phyloP scores from a whole-genome alignment of 2,329 filamentous ascomycete genomes.

The Chaetomium sp. region DNA sequence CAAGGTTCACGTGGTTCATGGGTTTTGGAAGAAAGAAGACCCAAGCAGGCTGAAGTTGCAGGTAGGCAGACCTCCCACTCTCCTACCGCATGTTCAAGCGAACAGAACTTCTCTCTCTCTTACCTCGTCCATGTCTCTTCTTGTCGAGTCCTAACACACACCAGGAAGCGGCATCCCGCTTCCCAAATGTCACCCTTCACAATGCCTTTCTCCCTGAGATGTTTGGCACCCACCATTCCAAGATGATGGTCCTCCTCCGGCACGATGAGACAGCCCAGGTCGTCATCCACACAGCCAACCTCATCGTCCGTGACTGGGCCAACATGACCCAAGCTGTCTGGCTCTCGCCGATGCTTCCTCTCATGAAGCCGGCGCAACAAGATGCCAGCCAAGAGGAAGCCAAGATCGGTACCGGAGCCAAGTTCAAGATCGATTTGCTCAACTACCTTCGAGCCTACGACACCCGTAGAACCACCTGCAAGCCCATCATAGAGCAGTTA shows the following conservation, averaged over 20 bases:
- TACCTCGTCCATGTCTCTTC: background rate
- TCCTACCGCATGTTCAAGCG: background rate
- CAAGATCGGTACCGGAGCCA: conserved; percentile 61
- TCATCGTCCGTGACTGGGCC: conserved; percentile 84
- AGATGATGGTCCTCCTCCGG: conserved; percentile 83
- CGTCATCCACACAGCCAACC: conserved; percentile 86
- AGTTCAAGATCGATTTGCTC: conserved; percentile 76
- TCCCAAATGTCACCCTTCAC: conserved; percentile 70
- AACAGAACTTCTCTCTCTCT: background rate
- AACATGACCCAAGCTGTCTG: conserved; percentile 87
- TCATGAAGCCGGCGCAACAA: conserved; percentile 36
- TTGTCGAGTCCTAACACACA: background rate
- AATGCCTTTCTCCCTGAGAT: conserved; percentile 78
- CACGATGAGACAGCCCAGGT: conserved; percentile 77
- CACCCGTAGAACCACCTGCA: conserved; percentile 52
- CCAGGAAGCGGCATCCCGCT: conserved; percentile 62
- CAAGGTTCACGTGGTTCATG: conserved; percentile 60
- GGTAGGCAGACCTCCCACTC: conserved; percentile 45
- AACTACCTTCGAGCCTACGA: conserved; percentile 74
- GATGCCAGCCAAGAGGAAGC: conserved; percentile 27
- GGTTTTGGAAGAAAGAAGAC: conserved; percentile 70
- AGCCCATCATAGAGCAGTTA: conserved; percentile 60
- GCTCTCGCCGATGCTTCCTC: conserved; percentile 71
- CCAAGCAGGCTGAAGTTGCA: conserved; percentile 57
- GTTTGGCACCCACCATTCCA: conserved; percentile 83